Base-by-base conservation (phyloP, 2,329 filamentous ascomycete species). In the Diaporthe citrichinensis region DNA sequence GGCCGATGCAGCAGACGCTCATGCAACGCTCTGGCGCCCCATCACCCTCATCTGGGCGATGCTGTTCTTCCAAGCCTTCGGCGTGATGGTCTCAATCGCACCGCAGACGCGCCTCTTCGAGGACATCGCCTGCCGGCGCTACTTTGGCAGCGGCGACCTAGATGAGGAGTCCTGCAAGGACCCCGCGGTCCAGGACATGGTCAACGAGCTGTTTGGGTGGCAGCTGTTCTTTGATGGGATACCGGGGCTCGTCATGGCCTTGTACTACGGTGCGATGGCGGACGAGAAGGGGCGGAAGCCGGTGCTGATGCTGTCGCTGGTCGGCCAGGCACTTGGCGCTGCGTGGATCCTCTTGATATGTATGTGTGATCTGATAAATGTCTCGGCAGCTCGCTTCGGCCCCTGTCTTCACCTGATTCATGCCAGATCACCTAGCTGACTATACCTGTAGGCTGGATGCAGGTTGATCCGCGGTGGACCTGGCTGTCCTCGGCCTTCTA, bases 21-120 rank as follows among this genome's bases (percentile, higher is more conserved):
- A n/a, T 14, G 39, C 25, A 3, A 65, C 61, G 9, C 61, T 65
- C 2, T 65, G 61, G 61, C 17, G 28, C 1, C 61, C 61, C 25
- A 49, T 65, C 61, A 31, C 41, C 10, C 61, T 65, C 61, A 65
- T 65, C 41, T 65, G 61, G 61, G 61, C 61, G 4, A 65, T 65
- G 61, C 61, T 65, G 4, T 65, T 65, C 61, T 46, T 65, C 61
- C 61, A 65, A 17, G 61, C 41, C 15, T 65, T 65, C 25, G 61
- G 61, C 0, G 23, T 65, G 8, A 65, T 65, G 61, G 61, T 49
- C 25, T 49, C 61, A 17, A 49, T 65, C n/a, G 61, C 61, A 9
- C 61, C 61, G 3, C 61, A 65, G 61, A 65, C 61, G 61, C 61
- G 61, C 41, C 61, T 65, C 41, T 65, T 65, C 12, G 61, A 65